Evolutionary conservation across 345 rosid genomes (phyloP).

Genomic region (Lepidium africanum): DNA sequence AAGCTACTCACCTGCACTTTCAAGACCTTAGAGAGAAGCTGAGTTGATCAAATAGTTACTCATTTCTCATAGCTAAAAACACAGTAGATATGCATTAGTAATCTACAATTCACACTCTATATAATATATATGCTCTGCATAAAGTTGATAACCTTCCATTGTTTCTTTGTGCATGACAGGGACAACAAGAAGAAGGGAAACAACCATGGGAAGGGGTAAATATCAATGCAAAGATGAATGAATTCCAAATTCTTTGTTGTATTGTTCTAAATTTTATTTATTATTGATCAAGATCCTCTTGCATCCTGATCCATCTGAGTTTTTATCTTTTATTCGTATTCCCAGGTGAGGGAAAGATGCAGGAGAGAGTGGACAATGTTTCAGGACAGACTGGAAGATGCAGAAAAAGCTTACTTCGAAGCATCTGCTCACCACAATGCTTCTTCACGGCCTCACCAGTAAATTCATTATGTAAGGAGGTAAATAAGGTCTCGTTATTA

Average conservation of each 20-base stretch:
- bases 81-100: neutral
- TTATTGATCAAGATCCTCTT: neutral
- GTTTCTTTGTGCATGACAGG: slow-evolving; percentile 29
- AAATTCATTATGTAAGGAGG: neutral
- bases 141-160: neutral
- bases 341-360: slow-evolving; percentile 83
- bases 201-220: slow-evolving; percentile 64
- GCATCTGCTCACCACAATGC: slow-evolving; percentile 19
- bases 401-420: slow-evolving; percentile 57
- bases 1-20: neutral
- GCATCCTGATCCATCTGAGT: neutral
- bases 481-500: neutral
- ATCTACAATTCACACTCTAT: neutral
- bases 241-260: neutral
- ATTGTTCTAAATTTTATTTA: neutral
- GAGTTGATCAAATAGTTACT: neutral
- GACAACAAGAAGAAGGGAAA: slow-evolving; percentile 37
- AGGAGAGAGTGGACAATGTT: slow-evolving; percentile 78
- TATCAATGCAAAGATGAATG: neutral
- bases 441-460: slow-evolving; percentile 15
- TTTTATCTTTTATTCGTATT: neutral
- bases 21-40: neutral
- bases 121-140: neutral
- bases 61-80: neutral
- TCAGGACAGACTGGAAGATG: slow-evolving; percentile 46